Percentiles rank a stretch among this genome's conserved stretches.
Evolutionary conservation across 2,329 filamentous ascomycete genomes (phyloP).

Genomic region (Incumbomyces lentus): DNA sequence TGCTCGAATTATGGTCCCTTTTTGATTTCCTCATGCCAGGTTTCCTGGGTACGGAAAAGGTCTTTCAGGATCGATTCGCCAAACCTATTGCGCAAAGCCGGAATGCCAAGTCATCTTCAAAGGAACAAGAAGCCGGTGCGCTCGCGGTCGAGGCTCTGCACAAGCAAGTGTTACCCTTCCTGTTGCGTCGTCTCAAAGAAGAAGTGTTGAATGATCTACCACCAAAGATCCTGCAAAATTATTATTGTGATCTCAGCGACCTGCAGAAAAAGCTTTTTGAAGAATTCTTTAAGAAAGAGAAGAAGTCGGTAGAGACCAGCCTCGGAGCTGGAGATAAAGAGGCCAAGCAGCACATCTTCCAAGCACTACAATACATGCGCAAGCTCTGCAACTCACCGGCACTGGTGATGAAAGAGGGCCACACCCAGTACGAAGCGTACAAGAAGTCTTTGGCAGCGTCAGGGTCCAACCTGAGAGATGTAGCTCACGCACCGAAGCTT

Average conservation of each 20-base stretch:
- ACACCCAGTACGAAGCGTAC: constrained; percentile 80
- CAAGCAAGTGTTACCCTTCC: constrained; percentile 94
- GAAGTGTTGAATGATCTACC: constrained; percentile 93
- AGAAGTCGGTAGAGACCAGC: constrained; percentile 75
- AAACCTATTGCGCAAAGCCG: constrained; percentile 92
- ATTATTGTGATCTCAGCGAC: constrained; percentile 96
- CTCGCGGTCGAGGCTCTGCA: constrained; percentile 95
- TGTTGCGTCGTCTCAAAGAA: constrained; percentile 90
- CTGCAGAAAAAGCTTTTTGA: constrained; percentile 92
- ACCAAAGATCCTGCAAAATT: constrained; percentile 97
- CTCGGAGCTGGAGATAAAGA: constrained; percentile 80
- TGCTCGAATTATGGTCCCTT: constrained; percentile 90
- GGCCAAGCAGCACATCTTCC: constrained; percentile 97
- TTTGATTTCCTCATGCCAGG: constrained; percentile 99
- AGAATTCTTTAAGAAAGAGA: constrained; percentile 88
- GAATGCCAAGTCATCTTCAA: constrained; percentile 93
- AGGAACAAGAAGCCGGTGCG: constrained; percentile 94
- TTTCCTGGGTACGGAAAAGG: constrained; percentile 89
- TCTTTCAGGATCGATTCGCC: constrained; percentile 90
- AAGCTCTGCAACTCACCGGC: constrained; percentile 97
- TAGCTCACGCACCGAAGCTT: constrained; percentile 83
- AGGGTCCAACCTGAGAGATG: constrained; percentile 72
- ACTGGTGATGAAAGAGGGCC: constrained; percentile 87
- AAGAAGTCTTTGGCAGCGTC: constrained; percentile 69
- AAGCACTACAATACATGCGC: constrained; percentile 97